These are phyloP conservation scores for Astragalus membranaceus DNA, from an alignment of 306 rosid genomes.

Conservation along the genomic window DNA sequence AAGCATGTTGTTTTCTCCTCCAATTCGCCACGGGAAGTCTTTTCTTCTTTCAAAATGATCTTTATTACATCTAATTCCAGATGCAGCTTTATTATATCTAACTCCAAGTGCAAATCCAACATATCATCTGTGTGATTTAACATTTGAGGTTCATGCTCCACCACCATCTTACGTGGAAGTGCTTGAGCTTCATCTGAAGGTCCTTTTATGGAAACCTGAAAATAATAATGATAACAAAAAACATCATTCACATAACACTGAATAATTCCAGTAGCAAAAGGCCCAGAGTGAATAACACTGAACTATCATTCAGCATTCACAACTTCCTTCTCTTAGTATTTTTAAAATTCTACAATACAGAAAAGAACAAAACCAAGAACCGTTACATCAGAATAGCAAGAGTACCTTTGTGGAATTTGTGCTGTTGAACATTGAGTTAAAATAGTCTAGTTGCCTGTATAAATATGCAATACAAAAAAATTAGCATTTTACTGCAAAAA, in stretches of 20 bases:
- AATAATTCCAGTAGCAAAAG: background rate
- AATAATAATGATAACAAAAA: constrained; percentile 1
- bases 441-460: constrained; percentile 66
- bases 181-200: constrained; percentile 27
- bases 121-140: constrained; percentile 60
- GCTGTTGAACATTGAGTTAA: constrained; percentile 33
- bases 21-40: constrained; percentile 37
- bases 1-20: constrained; percentile 51
- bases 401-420: constrained; percentile 44
- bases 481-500: constrained; percentile 5
- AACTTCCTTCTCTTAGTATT: background rate
- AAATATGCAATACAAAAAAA: constrained; percentile 16
- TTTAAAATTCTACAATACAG: background rate
- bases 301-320: background rate
- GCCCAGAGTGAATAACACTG: background rate
- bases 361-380: background rate
- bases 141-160: constrained; percentile 25
- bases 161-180: constrained; percentile 23
- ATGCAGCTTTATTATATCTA: constrained; percentile 69
- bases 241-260: background rate
- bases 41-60: constrained; percentile 78
- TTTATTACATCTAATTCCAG: constrained; percentile 72
- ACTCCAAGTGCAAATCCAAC: constrained; percentile 67
- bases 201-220: constrained; percentile 33
- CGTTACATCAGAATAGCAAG: constrained; percentile 9